Percentiles rank a stretch among this genome's conserved stretches.
Evolutionary conservation across 2,329 filamentous ascomycete species (phyloP).

Genomic region (Onygena corvina): DNA sequence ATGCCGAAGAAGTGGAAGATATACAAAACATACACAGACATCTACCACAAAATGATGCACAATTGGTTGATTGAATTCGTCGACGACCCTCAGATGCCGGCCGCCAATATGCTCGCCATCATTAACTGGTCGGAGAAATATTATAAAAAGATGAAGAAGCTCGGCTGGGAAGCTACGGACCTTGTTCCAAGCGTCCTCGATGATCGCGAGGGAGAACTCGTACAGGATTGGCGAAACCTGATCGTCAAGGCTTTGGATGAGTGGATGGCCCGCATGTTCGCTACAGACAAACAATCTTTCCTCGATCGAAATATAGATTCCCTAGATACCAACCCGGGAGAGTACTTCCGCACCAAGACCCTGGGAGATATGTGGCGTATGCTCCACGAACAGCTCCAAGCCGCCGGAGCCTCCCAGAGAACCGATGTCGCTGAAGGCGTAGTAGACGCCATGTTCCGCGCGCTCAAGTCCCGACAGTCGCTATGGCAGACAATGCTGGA

Average conservation of each 20-base stretch:
- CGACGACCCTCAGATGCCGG: constrained; percentile 71
- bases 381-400: constrained; percentile 82
- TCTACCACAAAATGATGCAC: constrained; percentile 92
- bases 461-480: constrained; percentile 69
- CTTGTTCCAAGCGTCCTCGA: constrained; percentile 79
- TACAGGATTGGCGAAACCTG: constrained; percentile 84
- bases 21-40: constrained; percentile 73
- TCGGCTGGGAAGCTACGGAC: constrained; percentile 67
- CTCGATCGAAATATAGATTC: constrained; percentile 64
- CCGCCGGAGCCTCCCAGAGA: constrained; percentile 71
- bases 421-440: constrained; percentile 89
- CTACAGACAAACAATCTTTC: constrained; percentile 70
- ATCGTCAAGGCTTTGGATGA: constrained; percentile 93
- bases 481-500: constrained; percentile 82
- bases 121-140: constrained; percentile 94
- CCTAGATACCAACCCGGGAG: constrained; percentile 76
- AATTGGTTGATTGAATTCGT: constrained; percentile 76
- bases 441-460: constrained; percentile 87
- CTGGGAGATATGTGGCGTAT: constrained; percentile 94
- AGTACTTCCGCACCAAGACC: constrained; percentile 83
- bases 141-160: constrained; percentile 86
- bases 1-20: constrained; percentile 98
- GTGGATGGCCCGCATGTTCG: constrained; percentile 91
- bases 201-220: constrained; percentile 75
- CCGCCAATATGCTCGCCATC: constrained; percentile 78